Conservation (phyloP, 2,329 filamentous ascomycete species). For the Lachnellula occidentalis region DNA sequence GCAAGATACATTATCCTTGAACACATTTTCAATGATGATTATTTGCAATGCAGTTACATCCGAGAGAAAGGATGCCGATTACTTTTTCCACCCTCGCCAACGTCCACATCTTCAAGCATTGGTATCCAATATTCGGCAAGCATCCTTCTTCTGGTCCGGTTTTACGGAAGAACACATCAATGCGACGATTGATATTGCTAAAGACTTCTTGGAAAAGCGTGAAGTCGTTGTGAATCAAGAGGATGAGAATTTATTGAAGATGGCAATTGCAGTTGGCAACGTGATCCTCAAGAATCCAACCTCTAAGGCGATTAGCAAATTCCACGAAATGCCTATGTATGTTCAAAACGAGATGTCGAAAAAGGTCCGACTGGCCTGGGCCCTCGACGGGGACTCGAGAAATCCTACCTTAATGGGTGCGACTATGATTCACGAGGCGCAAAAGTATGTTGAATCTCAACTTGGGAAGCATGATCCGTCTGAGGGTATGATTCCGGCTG, state of each 20-base stretch:
- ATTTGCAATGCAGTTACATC: slow-evolving; percentile 85
- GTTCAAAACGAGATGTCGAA: slow-evolving; percentile 59
- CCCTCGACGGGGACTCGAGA: slow-evolving; percentile 46
- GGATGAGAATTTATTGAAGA: slow-evolving; percentile 55
- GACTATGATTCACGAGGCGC: slow-evolving; percentile 46
- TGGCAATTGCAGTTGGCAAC: slow-evolving; percentile 63
- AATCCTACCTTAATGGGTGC: slow-evolving; percentile 51
- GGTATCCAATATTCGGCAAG: slow-evolving; percentile 73
- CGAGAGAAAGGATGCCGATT: slow-evolving; percentile 76
- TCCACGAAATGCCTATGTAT: slow-evolving; percentile 74
- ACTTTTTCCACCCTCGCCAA: slow-evolving; percentile 79
- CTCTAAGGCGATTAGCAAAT: slow-evolving; percentile 61
- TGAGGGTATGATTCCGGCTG: slow-evolving; percentile 14
- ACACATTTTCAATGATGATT: slow-evolving; percentile 79
- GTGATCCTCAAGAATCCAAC: slow-evolving; percentile 53
- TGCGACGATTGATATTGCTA: slow-evolving; percentile 59
- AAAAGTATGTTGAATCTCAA: slow-evolving; percentile 44
- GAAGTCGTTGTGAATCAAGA: slow-evolving; percentile 51
- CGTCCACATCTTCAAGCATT: slow-evolving; percentile 60
- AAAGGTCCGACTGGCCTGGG: slow-evolving; percentile 58
- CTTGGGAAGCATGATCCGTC: slow-evolving; percentile 16
- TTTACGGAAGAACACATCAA: slow-evolving; percentile 59
- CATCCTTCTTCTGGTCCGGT: slow-evolving; percentile 79
- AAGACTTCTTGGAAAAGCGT: slow-evolving; percentile 60
- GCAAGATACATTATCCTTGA: slow-evolving; percentile 77